Base-by-base conservation (phyloP, 768 basidiomycete species). In the Suillus subalutaceus region DNA sequence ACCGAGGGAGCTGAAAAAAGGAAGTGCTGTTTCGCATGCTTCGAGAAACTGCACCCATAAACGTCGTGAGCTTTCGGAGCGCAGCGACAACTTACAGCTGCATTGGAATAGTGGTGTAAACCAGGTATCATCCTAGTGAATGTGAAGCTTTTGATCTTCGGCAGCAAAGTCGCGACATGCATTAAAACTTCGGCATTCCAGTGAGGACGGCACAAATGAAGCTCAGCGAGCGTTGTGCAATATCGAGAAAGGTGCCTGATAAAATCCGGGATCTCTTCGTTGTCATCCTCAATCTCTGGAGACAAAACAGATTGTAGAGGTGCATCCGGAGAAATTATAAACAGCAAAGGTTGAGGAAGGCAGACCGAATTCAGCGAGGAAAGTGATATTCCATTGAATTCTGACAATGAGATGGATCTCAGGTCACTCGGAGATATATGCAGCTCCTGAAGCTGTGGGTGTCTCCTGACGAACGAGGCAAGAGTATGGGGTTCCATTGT, bases 401-500 rank as follows among this genome's bases (percentile, higher is more conserved):
- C 62, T 20, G 62, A 35, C 16, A 63, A 20, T 30, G 32, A 15
- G 4, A 55, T 30, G 13, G 55, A 60, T 20, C 35, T 43, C 9
- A n/a, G 2, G 15, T 58, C 35, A 9, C 56, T 64, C 6, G 35
- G 63, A 58, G 63, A 60, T 43, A 66, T 46, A 44, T 52, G 63
- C 6, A 66, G 23, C 37, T 64, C 46, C 23, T 37, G 46, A 48
- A 66, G 41, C 13, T 26, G 30, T 5, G 65, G 64, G 38, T 66
- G 65, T 6, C 65, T 46, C 40, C 26, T 66, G 26, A 66, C 8
- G 20, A 66, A 66, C 7, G 44, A 37, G 6, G 63, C 63, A 30
- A 60, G 59, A 16, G 59, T 60, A 30, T 43, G 30, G 18, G 59
- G 59, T 30, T 60, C 59, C 59, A 60, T 60, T 32, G 53, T 65